Evolutionary conservation across 495 filamentous ascomycete genomes (phyloP), one percentile per base, ranked within the genome.

Genomic region (Lasiosphaeria hispida): DNA sequence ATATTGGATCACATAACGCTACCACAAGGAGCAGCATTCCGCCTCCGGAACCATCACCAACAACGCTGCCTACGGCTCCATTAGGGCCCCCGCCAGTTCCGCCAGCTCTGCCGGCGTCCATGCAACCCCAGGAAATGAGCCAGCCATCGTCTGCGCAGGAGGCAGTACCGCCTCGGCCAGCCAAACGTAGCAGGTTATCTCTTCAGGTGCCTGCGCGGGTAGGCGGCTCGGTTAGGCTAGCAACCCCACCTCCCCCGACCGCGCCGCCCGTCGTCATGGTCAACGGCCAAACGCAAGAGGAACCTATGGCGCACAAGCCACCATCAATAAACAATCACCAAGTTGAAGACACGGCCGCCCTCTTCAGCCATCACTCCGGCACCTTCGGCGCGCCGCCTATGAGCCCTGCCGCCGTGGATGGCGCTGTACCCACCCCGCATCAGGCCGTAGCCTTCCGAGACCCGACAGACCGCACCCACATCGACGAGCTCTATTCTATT

Each of bases 151-250:
- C 65, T 7, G 52, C 55, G 6, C 65, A 66, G 30, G 72, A 65
- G 48, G 65, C 66, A 19, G 53, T 53, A 7, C 50, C 49, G 59
- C 18, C 73, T 17, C 57, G 64, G 42, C 60, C 73, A 53, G 64
- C 81, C 63, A 69, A 83, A 68, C 69, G 78, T 1, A 78, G 75
- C 51, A 79, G 86, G 48, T 78, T 96, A 17, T 88, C 88, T 41
- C 75, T 96, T 2, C 91, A 94, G 67, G 91, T 95, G 8, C 91
- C 91, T 1, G 82, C 86, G 65, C 83, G 89, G 57, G 72, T 83
- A 9, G 87, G 89, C 2, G 88, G 84, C 0, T 81, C 88, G 9
- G 87, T 96, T 1, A 80, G 90, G 15, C 82, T 94, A 15, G 90
- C 89, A 0, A 93, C 89, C 0, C 90, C 90, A 8, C 87, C 87